Conservation (phyloP, 805 yeast species). For the Yamadazyma akitaensis region DNA sequence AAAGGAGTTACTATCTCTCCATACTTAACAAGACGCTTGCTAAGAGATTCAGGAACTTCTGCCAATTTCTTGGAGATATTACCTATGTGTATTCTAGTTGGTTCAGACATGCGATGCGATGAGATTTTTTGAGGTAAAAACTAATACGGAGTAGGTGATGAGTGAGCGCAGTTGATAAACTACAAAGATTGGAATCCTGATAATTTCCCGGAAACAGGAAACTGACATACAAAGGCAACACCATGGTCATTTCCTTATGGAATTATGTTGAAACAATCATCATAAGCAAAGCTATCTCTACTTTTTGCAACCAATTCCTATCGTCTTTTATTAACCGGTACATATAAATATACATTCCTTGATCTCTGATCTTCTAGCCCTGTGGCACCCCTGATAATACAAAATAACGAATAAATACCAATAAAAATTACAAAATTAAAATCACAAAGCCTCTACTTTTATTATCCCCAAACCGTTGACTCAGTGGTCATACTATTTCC, state of each 20-base stretch:
- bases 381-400: background rate
- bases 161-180: background rate
- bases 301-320: background rate
- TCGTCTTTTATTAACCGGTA: slow-evolving; percentile 3
- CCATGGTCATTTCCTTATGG: no score
- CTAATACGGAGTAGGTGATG: background rate
- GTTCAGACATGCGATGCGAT: slow-evolving; percentile 5
- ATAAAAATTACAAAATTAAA: background rate
- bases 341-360: slow-evolving; percentile 2
- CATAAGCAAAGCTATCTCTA: no score
- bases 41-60: slow-evolving; percentile 44
- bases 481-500: slow-evolving; percentile 2
- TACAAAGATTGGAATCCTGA: no score
- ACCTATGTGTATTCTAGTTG: slow-evolving; percentile 58
- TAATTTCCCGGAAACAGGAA: no score
- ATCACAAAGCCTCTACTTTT: background rate
- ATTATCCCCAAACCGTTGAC: slow-evolving; percentile 8
- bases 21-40: slow-evolving; percentile 55
- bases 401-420: slow-evolving; percentile 5
- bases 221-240: no score
- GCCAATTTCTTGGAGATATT: slow-evolving; percentile 56
- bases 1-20: slow-evolving; percentile 52
- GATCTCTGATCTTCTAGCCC: slow-evolving; percentile 1
- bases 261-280: no score
- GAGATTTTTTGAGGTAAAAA: slow-evolving; percentile 1